Evolutionary conservation across 73 alveolate genomes (phyloP).

Genomic region (Paramecium sonneborni): DNA sequence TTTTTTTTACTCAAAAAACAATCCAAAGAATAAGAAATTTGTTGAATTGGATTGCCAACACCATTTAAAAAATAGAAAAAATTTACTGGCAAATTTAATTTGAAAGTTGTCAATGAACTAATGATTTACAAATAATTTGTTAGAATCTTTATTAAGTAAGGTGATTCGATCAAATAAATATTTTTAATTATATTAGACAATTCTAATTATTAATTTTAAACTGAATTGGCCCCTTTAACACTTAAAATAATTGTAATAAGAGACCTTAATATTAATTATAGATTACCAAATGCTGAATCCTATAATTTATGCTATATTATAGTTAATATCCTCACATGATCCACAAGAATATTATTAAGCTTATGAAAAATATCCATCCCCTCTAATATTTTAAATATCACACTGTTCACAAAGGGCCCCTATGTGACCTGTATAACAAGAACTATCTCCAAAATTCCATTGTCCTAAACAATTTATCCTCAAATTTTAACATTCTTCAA

Average conservation of each 20-base stretch:
- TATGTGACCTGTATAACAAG: constrained; percentile 21
- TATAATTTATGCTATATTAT: background rate
- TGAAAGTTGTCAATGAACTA: background rate
- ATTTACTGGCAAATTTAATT: background rate
- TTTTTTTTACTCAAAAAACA: background rate
- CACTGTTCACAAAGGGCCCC: constrained; percentile 29
- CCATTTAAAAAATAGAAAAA: background rate
- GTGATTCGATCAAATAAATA: background rate
- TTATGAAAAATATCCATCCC: background rate
- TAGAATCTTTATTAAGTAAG: background rate
- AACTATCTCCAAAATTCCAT: background rate
- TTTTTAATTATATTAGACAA: too few relatives aligned
- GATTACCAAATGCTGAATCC: background rate
- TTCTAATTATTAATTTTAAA: background rate
- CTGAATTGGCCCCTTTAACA: background rate
- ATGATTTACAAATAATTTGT: constrained; percentile 30
- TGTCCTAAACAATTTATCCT: background rate
- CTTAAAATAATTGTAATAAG: background rate
- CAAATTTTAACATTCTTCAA: background rate
- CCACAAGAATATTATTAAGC: background rate
- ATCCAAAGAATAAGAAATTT: constrained; percentile 3
- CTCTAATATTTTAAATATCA: background rate
- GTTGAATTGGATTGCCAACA: constrained; percentile 21
- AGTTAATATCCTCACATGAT: background rate
- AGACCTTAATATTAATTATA: background rate